Evolutionary conservation across 345 rosid species (phyloP).

Genomic region (Populus simonii): DNA sequence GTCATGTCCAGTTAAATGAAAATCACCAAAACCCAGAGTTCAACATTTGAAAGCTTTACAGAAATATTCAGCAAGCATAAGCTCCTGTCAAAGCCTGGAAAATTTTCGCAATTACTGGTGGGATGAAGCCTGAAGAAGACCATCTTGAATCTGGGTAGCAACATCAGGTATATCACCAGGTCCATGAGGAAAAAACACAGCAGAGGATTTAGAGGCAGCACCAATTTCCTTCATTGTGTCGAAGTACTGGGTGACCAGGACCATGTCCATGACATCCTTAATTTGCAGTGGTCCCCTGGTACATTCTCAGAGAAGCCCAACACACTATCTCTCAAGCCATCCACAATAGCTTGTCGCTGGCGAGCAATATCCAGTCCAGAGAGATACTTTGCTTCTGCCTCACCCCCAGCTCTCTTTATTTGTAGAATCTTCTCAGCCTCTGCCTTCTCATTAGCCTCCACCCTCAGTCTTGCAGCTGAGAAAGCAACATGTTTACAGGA

Average conservation of each 20-base stretch:
- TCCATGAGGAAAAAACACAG: constrained; percentile 13
- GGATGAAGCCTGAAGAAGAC: constrained; percentile 11
- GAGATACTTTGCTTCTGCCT: constrained; percentile 15
- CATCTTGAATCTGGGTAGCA: constrained; percentile 12
- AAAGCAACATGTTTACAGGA: too few relatives aligned
- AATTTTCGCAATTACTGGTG: background rate
- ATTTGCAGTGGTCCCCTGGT: constrained; percentile 8
- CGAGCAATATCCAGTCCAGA: constrained; percentile 11
- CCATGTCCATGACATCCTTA: constrained; percentile 15
- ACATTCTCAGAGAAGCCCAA: constrained; percentile 13
- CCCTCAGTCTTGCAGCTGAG: too few relatives aligned
- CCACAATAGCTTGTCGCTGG: constrained; percentile 17
- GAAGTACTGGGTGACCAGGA: constrained; percentile 9
- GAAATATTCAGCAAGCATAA: background rate
- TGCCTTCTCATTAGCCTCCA: too few relatives aligned
- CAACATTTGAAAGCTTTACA: background rate
- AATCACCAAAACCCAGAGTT: background rate
- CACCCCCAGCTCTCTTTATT: constrained; percentile 19
- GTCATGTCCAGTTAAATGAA: background rate
- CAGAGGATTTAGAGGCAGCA: constrained; percentile 3
- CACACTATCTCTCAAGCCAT: constrained; percentile 10
- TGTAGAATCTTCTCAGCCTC: constrained; percentile 14
- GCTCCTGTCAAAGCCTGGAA: constrained; percentile 1
- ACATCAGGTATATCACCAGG: constrained; percentile 14
- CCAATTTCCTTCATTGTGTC: constrained; percentile 15